Base-by-base conservation (phyloP, 805 yeast species). In the Kodamaea fukazawae region DNA sequence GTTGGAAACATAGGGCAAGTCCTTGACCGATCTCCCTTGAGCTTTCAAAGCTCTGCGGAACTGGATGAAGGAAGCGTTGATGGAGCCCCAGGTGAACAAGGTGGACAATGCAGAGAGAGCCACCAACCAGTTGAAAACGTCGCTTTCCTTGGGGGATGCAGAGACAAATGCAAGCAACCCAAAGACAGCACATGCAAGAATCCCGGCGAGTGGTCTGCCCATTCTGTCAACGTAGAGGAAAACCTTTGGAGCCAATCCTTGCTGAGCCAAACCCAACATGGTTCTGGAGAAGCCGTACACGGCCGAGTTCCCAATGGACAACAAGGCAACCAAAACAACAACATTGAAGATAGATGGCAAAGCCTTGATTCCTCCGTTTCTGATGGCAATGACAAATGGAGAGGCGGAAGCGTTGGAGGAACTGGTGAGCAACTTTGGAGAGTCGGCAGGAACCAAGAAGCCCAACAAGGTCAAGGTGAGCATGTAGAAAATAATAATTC, bases 1-100 rank as follows among this genome's bases (percentile, higher is more conserved):
- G n/a, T 62, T 50, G 26, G 83, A 65, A 36, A 57, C 58, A 57
- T 71, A 81, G 1, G 83, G 84, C 36, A 81, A 63, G 30, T 78
- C 82, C 4, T 57, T 61, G 15, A 66, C 44, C 6, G 65, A 44
- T 40, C 72, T 61, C 17, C 75, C 76, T 14, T 47, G 46, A 22
- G 26, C 30, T 9, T 33, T 37, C 58, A 54, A 42, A 10, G 61
- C 61, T 9, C 57, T 50, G 27, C 61, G 47, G 49, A 57, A 55
- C 23, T 58, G 51, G 32, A 57, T 48, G 35, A 47, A 48, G 11
- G 59, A 48, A 15, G 49, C 53, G 25, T 55, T 50, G 42, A 57
- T 55, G 12, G 55, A 42, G 11, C 55, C 61, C 61, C 61, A 57
- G 9, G 61, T 57, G 47, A 57, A 57, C 39, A 57, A 45, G 34